phyloP scores from a whole-genome alignment of 495 filamentous ascomycete genomes.

The Usnea hakonensis region DNA sequence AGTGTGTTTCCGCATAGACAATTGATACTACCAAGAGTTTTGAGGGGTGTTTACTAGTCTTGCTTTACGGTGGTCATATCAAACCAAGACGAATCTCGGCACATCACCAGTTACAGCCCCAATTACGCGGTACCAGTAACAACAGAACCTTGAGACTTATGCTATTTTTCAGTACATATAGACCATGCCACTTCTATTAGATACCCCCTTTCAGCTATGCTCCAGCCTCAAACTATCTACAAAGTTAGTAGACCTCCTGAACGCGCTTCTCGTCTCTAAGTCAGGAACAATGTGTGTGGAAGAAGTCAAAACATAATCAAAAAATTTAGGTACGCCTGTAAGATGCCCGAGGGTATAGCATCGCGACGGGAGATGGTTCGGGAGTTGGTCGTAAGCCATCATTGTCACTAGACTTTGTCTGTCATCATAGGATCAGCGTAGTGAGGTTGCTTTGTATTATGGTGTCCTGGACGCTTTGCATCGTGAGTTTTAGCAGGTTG shows the following conservation, averaged over 20 bases:
- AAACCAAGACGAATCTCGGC: neutral
- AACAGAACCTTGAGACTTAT: neutral
- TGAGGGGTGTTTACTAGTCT: neutral
- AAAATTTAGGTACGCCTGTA: neutral
- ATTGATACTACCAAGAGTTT: neutral
- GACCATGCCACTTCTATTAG: neutral
- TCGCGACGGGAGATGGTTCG: neutral
- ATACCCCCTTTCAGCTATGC: neutral
- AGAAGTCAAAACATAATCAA: slow-evolving; percentile 2
- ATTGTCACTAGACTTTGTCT: neutral
- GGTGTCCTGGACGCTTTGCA: slow-evolving; percentile 97
- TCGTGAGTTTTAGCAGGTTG: slow-evolving; percentile 91
- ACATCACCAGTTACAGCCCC: neutral
- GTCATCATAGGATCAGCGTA: slow-evolving; percentile 70
- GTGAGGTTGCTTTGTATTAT: slow-evolving; percentile 98
- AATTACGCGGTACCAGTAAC: no score
- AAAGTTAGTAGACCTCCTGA: neutral
- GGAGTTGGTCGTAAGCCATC: slow-evolving; percentile 6
- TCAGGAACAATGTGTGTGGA: slow-evolving; percentile 6
- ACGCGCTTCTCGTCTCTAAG: slow-evolving; percentile 1
- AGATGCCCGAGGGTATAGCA: neutral
- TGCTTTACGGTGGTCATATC: slow-evolving; percentile 3
- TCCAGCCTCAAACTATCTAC: neutral
- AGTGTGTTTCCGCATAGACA: neutral
- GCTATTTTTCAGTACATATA: neutral